Evolutionary conservation across 2,329 filamentous ascomycete genomes (phyloP), one percentile per base, ranked within the genome.

Genomic region (Cyphellophora europaea): DNA sequence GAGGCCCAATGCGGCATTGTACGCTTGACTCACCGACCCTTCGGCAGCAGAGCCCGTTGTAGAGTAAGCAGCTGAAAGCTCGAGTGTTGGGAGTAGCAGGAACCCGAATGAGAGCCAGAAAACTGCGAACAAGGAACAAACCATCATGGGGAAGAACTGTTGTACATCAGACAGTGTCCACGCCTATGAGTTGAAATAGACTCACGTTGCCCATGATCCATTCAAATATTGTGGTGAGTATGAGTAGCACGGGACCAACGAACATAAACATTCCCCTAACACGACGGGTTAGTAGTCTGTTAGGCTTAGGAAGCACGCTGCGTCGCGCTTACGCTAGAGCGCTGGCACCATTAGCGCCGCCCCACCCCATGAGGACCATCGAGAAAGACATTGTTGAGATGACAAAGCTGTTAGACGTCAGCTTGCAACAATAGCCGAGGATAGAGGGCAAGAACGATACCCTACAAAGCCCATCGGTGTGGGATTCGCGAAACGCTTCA

Each of bases 151-250:
- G n/a, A n/a, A n/a, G n/a, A n/a, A n/a, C n/a, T n/a, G n/a, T n/a
- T n/a, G n/a, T n/a, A n/a, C n/a, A n/a, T n/a, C n/a, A n/a, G n/a
- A n/a, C n/a, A n/a, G n/a, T n/a, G n/a, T n/a, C n/a, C n/a, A n/a
- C n/a, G n/a, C n/a, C n/a, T n/a, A n/a, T n/a, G n/a, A n/a, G n/a
- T n/a, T n/a, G n/a, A n/a, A n/a, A n/a, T n/a, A n/a, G n/a, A n/a
- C n/a, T n/a, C n/a, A 48, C 45, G 29, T 48, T 46, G 33, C 42
- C 42, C 43, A 46, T 46, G 41, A 46, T 46, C 43, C 43, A 46
- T 42, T 46, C 43, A 30, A 44, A 43, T 27, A 46, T 46, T 13
- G 34, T 31, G 10, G 43, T 45, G 16, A 48, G 27, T 11, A 35
- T 34, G 12, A 48, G 43, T n/a, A 48, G 41, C n/a, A 48, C 23